Evolutionary conservation across 2,329 filamentous ascomycete genomes (phyloP), one percentile per base, ranked within the genome.

Genomic region (Ambrosiella beaveri): DNA sequence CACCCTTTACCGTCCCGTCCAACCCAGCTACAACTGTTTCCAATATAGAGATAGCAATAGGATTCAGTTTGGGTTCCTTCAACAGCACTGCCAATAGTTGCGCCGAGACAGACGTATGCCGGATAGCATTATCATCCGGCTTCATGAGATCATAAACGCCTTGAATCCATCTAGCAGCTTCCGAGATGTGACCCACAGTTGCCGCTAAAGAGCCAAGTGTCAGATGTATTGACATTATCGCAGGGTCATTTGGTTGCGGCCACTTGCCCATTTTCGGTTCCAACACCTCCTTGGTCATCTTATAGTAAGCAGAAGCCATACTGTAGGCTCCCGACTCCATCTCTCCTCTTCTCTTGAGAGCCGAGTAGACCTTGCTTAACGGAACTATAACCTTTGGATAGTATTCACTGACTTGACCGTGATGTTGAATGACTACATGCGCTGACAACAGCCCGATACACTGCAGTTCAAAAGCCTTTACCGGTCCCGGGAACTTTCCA

Each of bases 381-480:
- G 59, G 59, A 6, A 61, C 36, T 6, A 61, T 19, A n/a, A 61
- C 47, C 35, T 61, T 61, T 11, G 51, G 35, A 38, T 61, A 53
- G 54, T 61, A 61, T 13, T 61, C 59, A 6, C 13, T 19, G 12
- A 37, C 12, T 15, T 61, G 56, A 11, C 56, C 56, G n/a, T 47
- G 47, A 50, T 61, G 47, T 35, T 61, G 56, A 41, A 61, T 58
- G 9, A 61, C 53, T 7, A 61, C 45, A 39, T 55, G 53, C 9
- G 59, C 59, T 5, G 59, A 61, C 9, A 61, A 51, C 44, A 90
- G 74, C 8, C 81, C 84, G 1, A 86, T 67, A 0, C 74, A 70
- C 63, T 89, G 85, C 0, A 88, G 67, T 61, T 79, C 75, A 54
- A 89, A 75, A 1, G 79, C 78, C 1, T 72, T 68, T 19, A 74